Base-by-base conservation (phyloP, 2,329 filamentous ascomycete genomes). In the Ploettnerulaceae sp. region DNA sequence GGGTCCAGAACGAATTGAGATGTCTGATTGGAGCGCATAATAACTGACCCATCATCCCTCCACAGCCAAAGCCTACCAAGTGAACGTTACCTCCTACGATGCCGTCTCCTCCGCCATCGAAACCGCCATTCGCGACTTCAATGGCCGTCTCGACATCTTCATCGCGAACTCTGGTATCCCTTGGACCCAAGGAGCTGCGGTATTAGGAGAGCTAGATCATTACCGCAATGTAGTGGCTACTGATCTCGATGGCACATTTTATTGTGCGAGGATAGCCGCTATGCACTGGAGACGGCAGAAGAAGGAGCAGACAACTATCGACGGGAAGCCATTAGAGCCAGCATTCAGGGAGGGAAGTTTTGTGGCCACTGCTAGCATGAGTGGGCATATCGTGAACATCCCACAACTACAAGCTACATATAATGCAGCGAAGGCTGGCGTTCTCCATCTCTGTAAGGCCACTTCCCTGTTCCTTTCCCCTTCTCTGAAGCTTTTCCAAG, bases 321-420 rank as follows among this genome's bases (percentile, higher is more conserved):
- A 81, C 60, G 82, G 83, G 48, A 74, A 78, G 61, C 73, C 73
- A 59, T 69, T 86, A 18, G 72, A 78, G 40, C 36, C 43, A 9
- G 71, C 74, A 54, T 86, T 76, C 61, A 71, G 69, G 2, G 71
- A 75, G 20, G 85, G 86, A 17, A 84, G 80, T 63, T 88, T 91
- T 65, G 80, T 91, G 56, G 82, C 82, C 20, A 91, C 87, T 5
- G 82, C 86, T 1, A 85, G 80, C 48, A 90, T 91, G 77, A 84
- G 79, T 56, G 86, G 81, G 3, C 84, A 85, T 62, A 83, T 90
- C 57, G 84, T 81, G 63, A 90, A 89, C 63, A 75, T 87, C 48
- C 86, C 86, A 5, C 85, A 89, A 68, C 63, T 82, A 56, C 86
- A 90, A 68, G 73, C 81, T 5, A 78, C 82, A 7, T 89, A 89